Base-by-base conservation (phyloP, 2,329 filamentous ascomycete species). In the Mariannaea sp. region DNA sequence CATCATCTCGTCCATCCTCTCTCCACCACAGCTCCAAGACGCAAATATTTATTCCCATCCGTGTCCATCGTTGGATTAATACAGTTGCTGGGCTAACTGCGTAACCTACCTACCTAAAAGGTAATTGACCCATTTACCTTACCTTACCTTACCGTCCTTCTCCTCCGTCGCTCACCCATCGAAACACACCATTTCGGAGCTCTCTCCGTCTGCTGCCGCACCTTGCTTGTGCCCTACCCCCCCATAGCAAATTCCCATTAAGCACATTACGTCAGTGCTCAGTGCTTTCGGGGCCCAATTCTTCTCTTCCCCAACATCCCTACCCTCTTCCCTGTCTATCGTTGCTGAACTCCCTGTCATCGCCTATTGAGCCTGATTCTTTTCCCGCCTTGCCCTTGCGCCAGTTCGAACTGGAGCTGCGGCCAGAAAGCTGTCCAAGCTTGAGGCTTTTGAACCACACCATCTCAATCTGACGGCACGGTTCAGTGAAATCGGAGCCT, bases 391-490 rank as follows among this genome's bases (percentile, higher is more conserved):
- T 27, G 48, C 47, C 24, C 40, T 45, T 49, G 26, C 46, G 47
- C 53, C 41, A 39, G 36, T 33, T 39, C 36, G 14, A 30, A 49
- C 43, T 42, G 43, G 19, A 62, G 60, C 58, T 58, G 52, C 59
- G 57, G 55, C 49, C 63, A 42, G 39, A 41, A 57, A 64, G 61
- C 61, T 61, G 57, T 61, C 62, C 57, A 65, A 65, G 61, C 61
- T 64, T 57, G 40, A 36, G 49, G 51, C 45, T 54, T 40, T 63
- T 45, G 51, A 56, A 63, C 51, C 62, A 61, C 55, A 62, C 58
- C 57, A 65, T 50, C 33, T 49, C 53, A 64, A 65, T 61, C 57
- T 64, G 54, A 65, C 60, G 60, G 59, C 62, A 49, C 53, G 55
- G 40, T 45, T 38, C 45, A 53, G 55, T 46, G 43, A 46, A 51